phyloP scores from a whole-genome alignment of 2,329 filamentous ascomycete genomes.

The Stachybotrys echinatus region DNA sequence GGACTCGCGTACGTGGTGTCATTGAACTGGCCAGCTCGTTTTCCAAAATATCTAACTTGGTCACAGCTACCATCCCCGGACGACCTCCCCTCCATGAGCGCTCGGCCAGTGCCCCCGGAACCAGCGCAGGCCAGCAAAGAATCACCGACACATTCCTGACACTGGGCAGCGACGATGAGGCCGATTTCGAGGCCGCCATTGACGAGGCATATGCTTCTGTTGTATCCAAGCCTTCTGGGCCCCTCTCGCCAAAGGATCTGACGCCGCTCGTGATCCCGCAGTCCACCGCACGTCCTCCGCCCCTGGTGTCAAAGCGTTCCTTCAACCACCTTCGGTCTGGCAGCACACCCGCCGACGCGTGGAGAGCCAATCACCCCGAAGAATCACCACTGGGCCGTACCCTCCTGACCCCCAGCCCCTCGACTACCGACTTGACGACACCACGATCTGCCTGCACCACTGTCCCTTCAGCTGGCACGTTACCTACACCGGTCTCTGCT shows the following conservation, averaged over 20 bases:
- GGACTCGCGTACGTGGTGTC: slow-evolving; percentile 59
- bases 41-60: slow-evolving; percentile 13
- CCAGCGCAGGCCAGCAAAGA: slow-evolving; percentile 39
- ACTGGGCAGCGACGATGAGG: slow-evolving; percentile 15
- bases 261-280: slow-evolving; percentile 53
- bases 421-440: slow-evolving; percentile 32
- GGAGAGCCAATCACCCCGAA: slow-evolving; percentile 36
- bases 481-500: slow-evolving; percentile 47
- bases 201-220: slow-evolving; percentile 16
- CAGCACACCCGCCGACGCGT: slow-evolving; percentile 35
- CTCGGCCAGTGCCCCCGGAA: slow-evolving; percentile 56
- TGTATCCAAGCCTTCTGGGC: slow-evolving; percentile 17
- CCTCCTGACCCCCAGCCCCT: slow-evolving; percentile 29
- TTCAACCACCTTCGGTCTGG: slow-evolving; percentile 40
- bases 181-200: slow-evolving; percentile 13
- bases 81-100: slow-evolving; percentile 60
- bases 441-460: slow-evolving; percentile 37
- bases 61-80: slow-evolving; percentile 64
- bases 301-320: slow-evolving; percentile 29
- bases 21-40: not conserved
- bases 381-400: slow-evolving; percentile 39
- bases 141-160: slow-evolving; percentile 17
- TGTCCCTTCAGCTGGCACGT: slow-evolving; percentile 29
- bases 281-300: slow-evolving; percentile 10
- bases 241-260: slow-evolving; percentile 48